A percentile compares a stretch with the other conserved stretches of the same genome.
These are phyloP conservation scores for Colletotrichum camelliae DNA, from an alignment of 2,329 filamentous ascomycete species.

Conservation along the genomic window DNA sequence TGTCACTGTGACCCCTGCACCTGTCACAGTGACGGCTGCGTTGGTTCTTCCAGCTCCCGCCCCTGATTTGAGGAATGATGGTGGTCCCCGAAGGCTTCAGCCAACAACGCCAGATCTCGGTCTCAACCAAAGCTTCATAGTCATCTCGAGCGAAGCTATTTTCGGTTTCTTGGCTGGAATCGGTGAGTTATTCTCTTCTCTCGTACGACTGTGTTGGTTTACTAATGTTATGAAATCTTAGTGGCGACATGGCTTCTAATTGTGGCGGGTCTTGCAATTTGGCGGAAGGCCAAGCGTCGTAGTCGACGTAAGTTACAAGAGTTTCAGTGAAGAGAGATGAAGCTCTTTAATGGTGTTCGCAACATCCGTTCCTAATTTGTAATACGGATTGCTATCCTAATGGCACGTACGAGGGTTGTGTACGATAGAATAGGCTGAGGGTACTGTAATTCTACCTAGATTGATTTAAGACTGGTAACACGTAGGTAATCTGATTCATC, in stretches of 20 bases:
- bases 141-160: neutral
- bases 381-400: neutral
- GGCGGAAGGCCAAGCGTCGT: neutral
- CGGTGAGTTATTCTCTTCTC: neutral
- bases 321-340: neutral
- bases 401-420: neutral
- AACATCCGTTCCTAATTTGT: neutral
- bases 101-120: neutral
- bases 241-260: neutral
- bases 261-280: neutral
- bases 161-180: neutral
- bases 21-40: neutral
- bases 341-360: neutral
- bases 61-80: neutral
- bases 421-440: neutral
- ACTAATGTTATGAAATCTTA: neutral
- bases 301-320: neutral
- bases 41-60: neutral
- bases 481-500: neutral
- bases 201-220: neutral
- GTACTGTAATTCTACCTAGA: neutral
- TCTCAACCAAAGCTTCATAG: neutral
- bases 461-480: neutral
- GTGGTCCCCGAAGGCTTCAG: neutral
- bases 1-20: neutral